Conservation (phyloP, 1,284 basidiomycete genomes). For the Sporisorium exsertum region DNA sequence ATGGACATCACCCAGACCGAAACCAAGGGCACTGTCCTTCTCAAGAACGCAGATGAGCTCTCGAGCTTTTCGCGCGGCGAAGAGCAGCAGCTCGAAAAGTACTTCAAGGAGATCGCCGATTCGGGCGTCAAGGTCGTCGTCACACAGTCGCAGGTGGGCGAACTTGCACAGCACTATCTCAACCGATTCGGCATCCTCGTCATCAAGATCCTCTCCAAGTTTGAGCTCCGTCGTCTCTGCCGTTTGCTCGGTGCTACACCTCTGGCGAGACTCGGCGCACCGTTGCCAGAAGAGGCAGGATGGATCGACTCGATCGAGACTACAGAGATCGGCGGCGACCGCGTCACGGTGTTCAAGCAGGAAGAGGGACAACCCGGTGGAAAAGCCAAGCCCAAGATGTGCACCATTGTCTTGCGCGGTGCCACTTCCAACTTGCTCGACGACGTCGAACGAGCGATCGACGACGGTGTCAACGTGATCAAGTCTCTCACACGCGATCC, state of each 20-base stretch:
- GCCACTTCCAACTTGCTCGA: slow-evolving; percentile 95
- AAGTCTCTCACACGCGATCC: slow-evolving; percentile 91
- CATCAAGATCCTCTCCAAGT: slow-evolving; percentile 97
- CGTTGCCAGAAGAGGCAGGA: slow-evolving; percentile 95
- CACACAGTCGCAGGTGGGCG: slow-evolving; percentile 90
- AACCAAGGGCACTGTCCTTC: slow-evolving; percentile 97
- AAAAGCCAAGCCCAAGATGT: slow-evolving; percentile 66
- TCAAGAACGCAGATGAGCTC: slow-evolving; percentile 96
- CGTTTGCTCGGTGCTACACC: slow-evolving; percentile 96
- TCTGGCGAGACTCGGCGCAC: slow-evolving; percentile 92
- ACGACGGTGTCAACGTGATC: slow-evolving; percentile 97
- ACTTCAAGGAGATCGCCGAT: slow-evolving; percentile 92
- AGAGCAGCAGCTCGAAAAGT: slow-evolving; percentile 74
- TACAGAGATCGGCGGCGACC: slow-evolving; percentile 95
- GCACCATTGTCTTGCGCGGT: slow-evolving; percentile 73
- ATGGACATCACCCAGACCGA: slow-evolving; percentile 96
- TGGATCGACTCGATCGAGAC: slow-evolving; percentile 94
- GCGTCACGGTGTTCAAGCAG: slow-evolving; percentile 95
- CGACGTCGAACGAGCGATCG: slow-evolving; percentile 93
- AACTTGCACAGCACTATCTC: slow-evolving; percentile 96
- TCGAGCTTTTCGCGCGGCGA: slow-evolving; percentile 90
- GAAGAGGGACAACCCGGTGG: slow-evolving; percentile 68
- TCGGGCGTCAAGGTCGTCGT: slow-evolving; percentile 94
- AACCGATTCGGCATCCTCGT: slow-evolving; percentile 93
- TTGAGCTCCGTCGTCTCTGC: slow-evolving; percentile 92